A percentile compares a stretch with the other conserved stretches of the same genome.
Evolutionary conservation across 2,329 filamentous ascomycete genomes (phyloP).

Genomic region (Stagonosporopsis rhizophila): DNA sequence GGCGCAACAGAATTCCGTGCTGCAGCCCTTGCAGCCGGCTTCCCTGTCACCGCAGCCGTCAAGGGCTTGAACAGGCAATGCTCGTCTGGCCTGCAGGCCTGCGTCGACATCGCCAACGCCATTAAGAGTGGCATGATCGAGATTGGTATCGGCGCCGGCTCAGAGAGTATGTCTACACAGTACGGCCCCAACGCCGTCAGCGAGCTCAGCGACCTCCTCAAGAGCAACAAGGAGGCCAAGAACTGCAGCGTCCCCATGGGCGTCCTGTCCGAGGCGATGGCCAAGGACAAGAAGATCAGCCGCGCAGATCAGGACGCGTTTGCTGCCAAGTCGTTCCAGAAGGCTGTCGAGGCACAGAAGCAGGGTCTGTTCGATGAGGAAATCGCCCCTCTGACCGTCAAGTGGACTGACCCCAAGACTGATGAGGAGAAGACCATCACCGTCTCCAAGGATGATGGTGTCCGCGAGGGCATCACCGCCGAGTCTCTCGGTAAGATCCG

Average conservation of each 20-base stretch:
- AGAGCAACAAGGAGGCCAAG: constrained; percentile 78
- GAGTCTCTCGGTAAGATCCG: constrained; percentile 92
- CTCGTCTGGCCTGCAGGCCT: constrained; percentile 89
- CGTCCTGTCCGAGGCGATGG: constrained; percentile 92
- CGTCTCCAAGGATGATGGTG: constrained; percentile 85
- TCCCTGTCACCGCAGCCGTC: constrained; percentile 84
- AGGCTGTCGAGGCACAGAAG: constrained; percentile 84
- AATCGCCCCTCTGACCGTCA: constrained; percentile 84
- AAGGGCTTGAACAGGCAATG: constrained; percentile 93
- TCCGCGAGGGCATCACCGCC: constrained; percentile 82
- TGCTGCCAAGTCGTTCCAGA: constrained; percentile 90
- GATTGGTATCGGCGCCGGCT: constrained; percentile 89
- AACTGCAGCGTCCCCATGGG: constrained; percentile 99
- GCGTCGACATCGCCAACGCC: constrained; percentile 92
- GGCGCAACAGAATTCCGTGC: constrained; percentile 97
- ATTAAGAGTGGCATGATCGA: constrained; percentile 94
- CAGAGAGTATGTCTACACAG: constrained; percentile 93
- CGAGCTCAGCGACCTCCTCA: constrained; percentile 90
- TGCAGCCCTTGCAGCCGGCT: constrained; percentile 86
- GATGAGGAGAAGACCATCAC: constrained; percentile 84
- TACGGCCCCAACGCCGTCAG: constrained; percentile 89
- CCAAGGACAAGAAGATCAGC: constrained; percentile 77
- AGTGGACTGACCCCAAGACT: constrained; percentile 89
- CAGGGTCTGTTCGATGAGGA: constrained; percentile 92
- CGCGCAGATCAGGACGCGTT: constrained; percentile 87